Conservation (phyloP, 139 green algal genomes). For the Raphidocelis subcapitata region DNA sequence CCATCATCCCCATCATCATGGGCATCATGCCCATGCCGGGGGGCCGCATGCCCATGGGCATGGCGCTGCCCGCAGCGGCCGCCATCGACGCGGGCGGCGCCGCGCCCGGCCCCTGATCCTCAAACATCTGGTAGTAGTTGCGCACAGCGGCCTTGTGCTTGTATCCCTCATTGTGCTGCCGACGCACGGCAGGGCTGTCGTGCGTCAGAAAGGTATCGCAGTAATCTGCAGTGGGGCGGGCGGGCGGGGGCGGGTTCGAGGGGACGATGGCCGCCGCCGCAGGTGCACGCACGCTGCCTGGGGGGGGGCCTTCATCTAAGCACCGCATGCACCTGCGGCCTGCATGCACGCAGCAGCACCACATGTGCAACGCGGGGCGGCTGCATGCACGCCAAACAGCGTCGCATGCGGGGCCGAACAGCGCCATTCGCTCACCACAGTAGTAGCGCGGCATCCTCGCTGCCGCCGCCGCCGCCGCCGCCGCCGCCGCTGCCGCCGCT, state of each 20-base stretch:
- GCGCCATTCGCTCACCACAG: slow-evolving; percentile 13
- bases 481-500: no score
- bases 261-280: no score
- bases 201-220: slow-evolving; percentile 94
- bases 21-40: background rate
- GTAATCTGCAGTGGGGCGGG: slow-evolving; percentile 62
- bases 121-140: slow-evolving; percentile 92
- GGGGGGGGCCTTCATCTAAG: no score
- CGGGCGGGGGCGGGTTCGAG: no score
- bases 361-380: no score
- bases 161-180: slow-evolving; percentile 94
- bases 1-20: background rate
- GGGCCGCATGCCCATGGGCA: no score
- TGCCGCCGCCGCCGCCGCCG: no score
- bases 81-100: slow-evolving; percentile 3
- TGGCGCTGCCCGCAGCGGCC: background rate
- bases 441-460: slow-evolving; percentile 41
- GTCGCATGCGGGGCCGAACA: no score
- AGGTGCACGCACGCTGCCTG: no score
- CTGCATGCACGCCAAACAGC: no score
- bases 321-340: no score
- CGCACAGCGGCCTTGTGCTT: slow-evolving; percentile 98
- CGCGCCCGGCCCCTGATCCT: slow-evolving; percentile 44
- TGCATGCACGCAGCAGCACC: no score
- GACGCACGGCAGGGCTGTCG: slow-evolving; percentile 74